These are phyloP conservation scores for Pichia thaimueangensis DNA, from an alignment of 805 yeast genomes.

Conservation along the genomic window DNA sequence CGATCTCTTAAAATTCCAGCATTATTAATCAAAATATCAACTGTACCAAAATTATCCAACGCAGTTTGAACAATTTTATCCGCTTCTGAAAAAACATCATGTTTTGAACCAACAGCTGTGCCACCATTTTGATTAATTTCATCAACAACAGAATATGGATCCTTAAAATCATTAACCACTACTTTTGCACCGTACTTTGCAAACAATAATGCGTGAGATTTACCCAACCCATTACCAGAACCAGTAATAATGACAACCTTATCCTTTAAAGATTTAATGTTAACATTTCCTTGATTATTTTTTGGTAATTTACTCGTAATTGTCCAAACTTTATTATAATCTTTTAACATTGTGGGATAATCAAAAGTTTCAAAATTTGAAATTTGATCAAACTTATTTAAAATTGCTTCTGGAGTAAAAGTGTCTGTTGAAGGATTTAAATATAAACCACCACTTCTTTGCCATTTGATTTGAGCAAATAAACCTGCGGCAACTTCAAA, in stretches of 20 bases:
- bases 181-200: conserved; percentile 93
- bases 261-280: conserved; percentile 57
- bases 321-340: conserved; percentile 56
- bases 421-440: conserved; percentile 64
- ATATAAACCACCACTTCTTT: conserved; percentile 79
- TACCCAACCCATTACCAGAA: conserved; percentile 92
- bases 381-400: conserved; percentile 58
- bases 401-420: conserved; percentile 81
- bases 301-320: conserved; percentile 47
- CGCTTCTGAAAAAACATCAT: conserved; percentile 75
- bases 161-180: conserved; percentile 83
- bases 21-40: conserved; percentile 82
- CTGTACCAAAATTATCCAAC: conserved; percentile 66
- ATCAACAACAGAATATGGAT: conserved; percentile 66
- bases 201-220: conserved; percentile 76
- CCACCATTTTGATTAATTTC: conserved; percentile 66
- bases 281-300: conserved; percentile 45
- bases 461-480: conserved; percentile 90
- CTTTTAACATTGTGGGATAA: conserved; percentile 68
- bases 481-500: conserved; percentile 95
- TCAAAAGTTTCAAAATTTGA: conserved; percentile 54
- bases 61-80: conserved; percentile 73
- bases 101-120: conserved; percentile 74
- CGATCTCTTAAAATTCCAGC: conserved; percentile 93
- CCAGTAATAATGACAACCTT: conserved; percentile 93